These are phyloP conservation scores for Hanseniaspora uvarum DNA, from an alignment of 1,139 yeast genomes.

Conservation along the genomic window DNA sequence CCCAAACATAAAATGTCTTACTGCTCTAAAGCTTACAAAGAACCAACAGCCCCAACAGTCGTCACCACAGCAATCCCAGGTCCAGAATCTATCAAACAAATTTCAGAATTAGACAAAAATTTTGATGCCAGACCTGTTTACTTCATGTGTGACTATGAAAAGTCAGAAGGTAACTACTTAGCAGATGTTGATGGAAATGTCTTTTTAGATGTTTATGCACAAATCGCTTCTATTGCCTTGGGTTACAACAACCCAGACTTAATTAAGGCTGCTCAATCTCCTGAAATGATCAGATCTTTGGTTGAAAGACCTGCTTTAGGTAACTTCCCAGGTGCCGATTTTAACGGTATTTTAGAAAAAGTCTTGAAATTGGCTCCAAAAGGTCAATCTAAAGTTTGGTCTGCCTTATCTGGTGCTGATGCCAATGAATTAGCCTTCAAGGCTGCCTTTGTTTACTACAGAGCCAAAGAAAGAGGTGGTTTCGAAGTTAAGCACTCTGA, in stretches of 20 bases:
- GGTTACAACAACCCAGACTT: constrained; percentile 71
- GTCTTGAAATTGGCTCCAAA: constrained; percentile 62
- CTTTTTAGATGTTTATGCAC: constrained; percentile 57
- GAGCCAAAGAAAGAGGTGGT: constrained; percentile 46
- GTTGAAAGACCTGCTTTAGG: constrained; percentile 69
- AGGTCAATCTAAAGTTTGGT: constrained; percentile 57
- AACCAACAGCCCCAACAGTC: constrained; percentile 45
- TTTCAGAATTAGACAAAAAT: constrained; percentile 43
- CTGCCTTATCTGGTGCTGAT: constrained; percentile 62
- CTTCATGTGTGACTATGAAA: constrained; percentile 55
- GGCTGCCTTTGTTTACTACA: constrained; percentile 69
- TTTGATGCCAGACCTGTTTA: constrained; percentile 63
- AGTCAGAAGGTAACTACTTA: constrained; percentile 60
- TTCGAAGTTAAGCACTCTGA: constrained; percentile 39
- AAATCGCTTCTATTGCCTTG: constrained; percentile 62
- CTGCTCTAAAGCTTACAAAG: constrained; percentile 44
- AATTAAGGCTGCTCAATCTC: constrained; percentile 49
- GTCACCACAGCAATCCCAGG: constrained; percentile 48
- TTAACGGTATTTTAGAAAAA: constrained; percentile 40
- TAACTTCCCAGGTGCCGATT: constrained; percentile 56
- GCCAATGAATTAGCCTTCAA: constrained; percentile 71
- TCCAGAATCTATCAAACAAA: constrained; percentile 42
- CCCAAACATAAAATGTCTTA: constrained; percentile 32
- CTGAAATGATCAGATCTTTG: constrained; percentile 56
- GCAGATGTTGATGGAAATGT: constrained; percentile 62